These are phyloP conservation scores for Exophiala viscosa DNA, from an alignment of 2,329 filamentous ascomycete species.

Conservation along the genomic window DNA sequence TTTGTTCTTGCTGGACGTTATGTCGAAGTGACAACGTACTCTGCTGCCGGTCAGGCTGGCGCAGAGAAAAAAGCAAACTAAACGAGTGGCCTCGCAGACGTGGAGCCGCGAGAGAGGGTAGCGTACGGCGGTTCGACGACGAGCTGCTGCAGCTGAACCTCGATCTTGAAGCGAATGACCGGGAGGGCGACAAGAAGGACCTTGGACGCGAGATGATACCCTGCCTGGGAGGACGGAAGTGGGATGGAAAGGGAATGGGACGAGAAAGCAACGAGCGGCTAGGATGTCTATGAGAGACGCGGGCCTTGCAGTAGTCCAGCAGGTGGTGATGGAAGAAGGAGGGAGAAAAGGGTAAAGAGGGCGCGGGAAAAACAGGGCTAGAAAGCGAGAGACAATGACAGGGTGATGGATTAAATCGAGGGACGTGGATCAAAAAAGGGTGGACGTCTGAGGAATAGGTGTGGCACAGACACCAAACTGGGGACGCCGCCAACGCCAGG, in stretches of 20 bases:
- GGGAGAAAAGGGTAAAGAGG: conserved; percentile 29
- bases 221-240: conserved; percentile 10
- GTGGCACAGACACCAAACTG: neutral
- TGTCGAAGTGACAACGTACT: neutral
- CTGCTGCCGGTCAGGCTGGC: neutral
- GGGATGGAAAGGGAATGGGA: conserved; percentile 11
- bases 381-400: conserved; percentile 23
- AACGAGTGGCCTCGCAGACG: conserved; percentile 21
- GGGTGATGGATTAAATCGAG: conserved; percentile 13
- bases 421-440: conserved; percentile 13
- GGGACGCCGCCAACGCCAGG: conserved; percentile 4
- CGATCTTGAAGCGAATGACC: conserved; percentile 15
- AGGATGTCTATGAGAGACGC: conserved; percentile 23
- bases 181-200: conserved; percentile 10
- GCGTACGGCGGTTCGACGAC: conserved; percentile 6
- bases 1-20: neutral
- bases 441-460: neutral
- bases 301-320: conserved; percentile 27
- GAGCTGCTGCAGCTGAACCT: conserved; percentile 5
- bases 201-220: conserved; percentile 27
- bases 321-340: conserved; percentile 20
- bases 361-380: conserved; percentile 19
- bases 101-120: conserved; percentile 12
- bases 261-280: conserved; percentile 28
- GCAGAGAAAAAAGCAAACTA: conserved; percentile 10